phyloP scores from a whole-genome alignment of 2,329 filamentous ascomycete species.

The Fusarium camptoceras region DNA sequence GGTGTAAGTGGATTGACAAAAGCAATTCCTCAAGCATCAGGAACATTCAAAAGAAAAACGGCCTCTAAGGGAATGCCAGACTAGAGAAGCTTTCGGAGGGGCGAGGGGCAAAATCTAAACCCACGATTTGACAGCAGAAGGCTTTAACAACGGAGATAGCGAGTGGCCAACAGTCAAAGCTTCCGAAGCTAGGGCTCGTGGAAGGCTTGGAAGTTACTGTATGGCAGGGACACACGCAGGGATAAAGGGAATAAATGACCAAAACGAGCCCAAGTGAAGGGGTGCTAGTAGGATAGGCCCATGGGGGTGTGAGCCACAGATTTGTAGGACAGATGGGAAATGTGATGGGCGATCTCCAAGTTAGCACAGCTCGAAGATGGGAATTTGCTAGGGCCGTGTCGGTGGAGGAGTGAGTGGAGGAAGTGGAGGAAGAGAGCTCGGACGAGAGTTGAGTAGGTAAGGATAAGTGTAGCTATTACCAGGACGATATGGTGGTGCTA shows the following conservation, averaged over 20 bases:
- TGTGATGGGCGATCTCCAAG: constrained; percentile 40
- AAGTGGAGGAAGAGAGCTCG: constrained; percentile 37
- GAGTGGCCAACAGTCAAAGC: constrained; percentile 42
- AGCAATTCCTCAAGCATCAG: constrained; percentile 24
- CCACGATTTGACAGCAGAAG: constrained; percentile 37
- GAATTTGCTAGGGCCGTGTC: constrained; percentile 35
- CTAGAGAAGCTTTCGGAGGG: constrained; percentile 26
- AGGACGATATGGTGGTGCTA: constrained; percentile 3
- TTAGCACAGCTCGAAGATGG: constrained; percentile 38
- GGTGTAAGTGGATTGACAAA: constrained; percentile 27
- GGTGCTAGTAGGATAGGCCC: constrained; percentile 34
- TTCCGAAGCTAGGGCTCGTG: constrained; percentile 42
- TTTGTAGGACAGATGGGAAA: constrained; percentile 41
- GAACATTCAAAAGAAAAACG: constrained; percentile 33
- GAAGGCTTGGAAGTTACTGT: constrained; percentile 34
- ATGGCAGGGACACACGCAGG: constrained; percentile 33
- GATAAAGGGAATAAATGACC: constrained; percentile 35
- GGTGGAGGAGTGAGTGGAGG: constrained; percentile 42
- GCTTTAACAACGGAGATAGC: constrained; percentile 34
- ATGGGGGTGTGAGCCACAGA: constrained; percentile 40
- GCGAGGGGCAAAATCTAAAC: constrained; percentile 36
- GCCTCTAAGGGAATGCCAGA: constrained; percentile 24
- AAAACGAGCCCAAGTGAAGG: constrained; percentile 31
- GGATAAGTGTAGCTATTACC: not conserved
- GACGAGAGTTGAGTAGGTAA: constrained; percentile 12